Evolutionary conservation across 805 yeast genomes (phyloP), one percentile per base, ranked within the genome.

Genomic region (Candida dajiaensis): DNA sequence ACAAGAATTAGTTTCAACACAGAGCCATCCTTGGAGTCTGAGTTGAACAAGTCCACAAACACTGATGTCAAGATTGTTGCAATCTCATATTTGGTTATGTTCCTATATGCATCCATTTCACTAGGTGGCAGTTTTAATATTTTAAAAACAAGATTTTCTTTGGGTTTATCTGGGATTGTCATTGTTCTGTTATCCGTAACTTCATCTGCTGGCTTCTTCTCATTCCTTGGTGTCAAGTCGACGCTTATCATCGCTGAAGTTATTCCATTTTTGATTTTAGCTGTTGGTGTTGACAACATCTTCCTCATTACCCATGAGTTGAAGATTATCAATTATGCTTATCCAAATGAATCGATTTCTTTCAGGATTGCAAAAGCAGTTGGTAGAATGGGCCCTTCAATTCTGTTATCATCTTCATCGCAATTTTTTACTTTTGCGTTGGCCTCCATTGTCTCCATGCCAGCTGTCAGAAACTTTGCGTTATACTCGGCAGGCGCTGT

Each of bases 191-290:
- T 88, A 10, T 89, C 97, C 0, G 96, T 92, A 1, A 64, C 78
- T 1, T 76, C 95, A 1, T 80, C 97, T 0, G 87, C 89, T 0
- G 98, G 98, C 0, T 55, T 89, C 5, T 85, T 88, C 65, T 77
- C 94, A 12, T 57, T 77, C 6, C 48, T 85, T n/a, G 95, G 94
- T 0, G 66, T 90, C 42, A 88, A 86, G 58, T 86, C 95, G 0
- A 92, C 98, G 0, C 70, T 92, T 38, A 90, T 92, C 53, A 89
- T 92, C 47, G 97, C 98, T 2, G 98, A 94, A 63, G 99, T 92
- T 6, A 92, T 92, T 29, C 98, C 98, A 10, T 92, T 92, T 60
- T 70, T 92, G 57, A 85, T 92, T 13, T 71, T 92, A 48, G 99
- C 99, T 0, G 83, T 92, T 46, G 99, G 99, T n/a, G 89, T 92